Evolutionary conservation across 2,329 filamentous ascomycete genomes (phyloP).

Genomic region (Laburnicola sp.): DNA sequence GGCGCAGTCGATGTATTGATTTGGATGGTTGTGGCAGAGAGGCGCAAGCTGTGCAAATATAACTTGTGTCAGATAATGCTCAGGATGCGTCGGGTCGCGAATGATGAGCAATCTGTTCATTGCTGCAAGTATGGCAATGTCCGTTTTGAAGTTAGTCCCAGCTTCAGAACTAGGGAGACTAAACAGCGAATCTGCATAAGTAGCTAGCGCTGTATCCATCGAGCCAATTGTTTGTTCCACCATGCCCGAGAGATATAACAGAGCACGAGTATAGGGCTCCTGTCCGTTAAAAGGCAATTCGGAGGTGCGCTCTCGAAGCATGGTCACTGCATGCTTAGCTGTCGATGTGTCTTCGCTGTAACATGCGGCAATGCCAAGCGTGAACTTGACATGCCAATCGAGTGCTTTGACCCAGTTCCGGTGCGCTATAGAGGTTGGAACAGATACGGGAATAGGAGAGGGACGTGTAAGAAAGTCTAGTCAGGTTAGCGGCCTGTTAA

Average conservation of each 20-base stretch:
- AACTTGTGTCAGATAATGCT: constrained; percentile 58
- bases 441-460: constrained; percentile 23
- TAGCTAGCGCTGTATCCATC: constrained; percentile 65
- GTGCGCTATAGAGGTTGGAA: constrained; percentile 39
- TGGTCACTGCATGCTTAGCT: constrained; percentile 23
- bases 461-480: constrained; percentile 25
- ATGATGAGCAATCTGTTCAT: constrained; percentile 56
- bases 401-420: constrained; percentile 67
- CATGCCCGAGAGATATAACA: constrained; percentile 73
- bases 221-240: constrained; percentile 78
- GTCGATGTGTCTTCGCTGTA: constrained; percentile 70
- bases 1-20: constrained; percentile 74
- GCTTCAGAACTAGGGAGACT: constrained; percentile 48
- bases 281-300: constrained; percentile 48
- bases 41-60: constrained; percentile 69
- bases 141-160: constrained; percentile 35
- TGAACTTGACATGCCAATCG: constrained; percentile 69
- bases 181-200: constrained; percentile 67
- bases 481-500: not conserved
- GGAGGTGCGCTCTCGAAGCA: constrained; percentile 36
- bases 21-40: constrained; percentile 69
- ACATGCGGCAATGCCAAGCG: constrained; percentile 70
- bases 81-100: constrained; percentile 44
- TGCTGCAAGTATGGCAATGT: constrained; percentile 52
- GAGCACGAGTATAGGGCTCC: constrained; percentile 56